These are phyloP conservation scores for Ustulina deusta DNA, from an alignment of 2,329 filamentous ascomycete species.

Conservation along the genomic window DNA sequence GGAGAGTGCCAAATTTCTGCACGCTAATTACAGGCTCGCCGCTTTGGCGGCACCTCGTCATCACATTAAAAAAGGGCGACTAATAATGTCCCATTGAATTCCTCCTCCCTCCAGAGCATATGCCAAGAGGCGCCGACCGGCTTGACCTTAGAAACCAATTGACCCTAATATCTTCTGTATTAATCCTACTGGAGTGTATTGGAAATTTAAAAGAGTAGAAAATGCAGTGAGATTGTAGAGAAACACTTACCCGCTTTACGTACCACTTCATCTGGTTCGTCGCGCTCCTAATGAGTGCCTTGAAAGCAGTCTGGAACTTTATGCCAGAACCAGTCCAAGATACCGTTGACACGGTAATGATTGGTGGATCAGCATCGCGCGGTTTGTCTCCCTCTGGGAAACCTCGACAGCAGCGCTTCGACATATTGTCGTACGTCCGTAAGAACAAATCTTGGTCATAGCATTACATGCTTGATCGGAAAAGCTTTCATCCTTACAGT, in stretches of 20 bases:
- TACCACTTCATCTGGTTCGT: constrained; percentile 21
- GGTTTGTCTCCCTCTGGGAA: background rate
- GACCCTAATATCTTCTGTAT: background rate
- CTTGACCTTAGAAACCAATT: background rate
- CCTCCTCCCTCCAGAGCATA: background rate
- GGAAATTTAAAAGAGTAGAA: background rate
- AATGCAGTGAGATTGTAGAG: background rate
- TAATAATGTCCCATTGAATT: background rate
- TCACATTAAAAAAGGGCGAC: background rate
- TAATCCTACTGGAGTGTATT: background rate
- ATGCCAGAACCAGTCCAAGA: constrained; percentile 24
- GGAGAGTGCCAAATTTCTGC: background rate
- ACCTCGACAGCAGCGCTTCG: constrained; percentile 14
- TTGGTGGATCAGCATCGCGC: background rate
- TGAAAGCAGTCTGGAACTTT: rapidly evolving
- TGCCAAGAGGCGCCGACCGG: constrained; percentile 4
- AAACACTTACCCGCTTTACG: constrained; percentile 11
- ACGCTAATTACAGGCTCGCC: background rate
- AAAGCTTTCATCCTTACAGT: background rate
- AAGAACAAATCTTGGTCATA: background rate
- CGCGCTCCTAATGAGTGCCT: background rate
- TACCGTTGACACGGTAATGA: constrained; percentile 9
- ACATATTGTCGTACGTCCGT: constrained; percentile 23
- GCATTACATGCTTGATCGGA: too few species aligned
- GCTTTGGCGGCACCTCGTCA: background rate